Conservation (phyloP, 75 land plant genomes). For the Picea sitchensis region DNA sequence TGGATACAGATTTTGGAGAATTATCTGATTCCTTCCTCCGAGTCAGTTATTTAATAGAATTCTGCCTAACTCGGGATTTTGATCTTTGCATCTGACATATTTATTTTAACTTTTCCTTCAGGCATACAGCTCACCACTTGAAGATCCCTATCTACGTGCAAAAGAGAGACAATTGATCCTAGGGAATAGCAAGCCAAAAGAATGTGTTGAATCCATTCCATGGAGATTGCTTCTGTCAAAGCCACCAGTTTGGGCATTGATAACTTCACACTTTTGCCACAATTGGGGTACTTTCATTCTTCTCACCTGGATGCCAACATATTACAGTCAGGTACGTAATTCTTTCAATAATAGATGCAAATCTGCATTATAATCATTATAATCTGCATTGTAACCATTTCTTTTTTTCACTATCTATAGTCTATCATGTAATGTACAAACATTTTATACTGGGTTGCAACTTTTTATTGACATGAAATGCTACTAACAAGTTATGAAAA, state of each 20-base stretch:
- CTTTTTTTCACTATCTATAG: background rate
- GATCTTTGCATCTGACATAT: constrained; percentile 1
- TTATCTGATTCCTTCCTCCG: background rate
- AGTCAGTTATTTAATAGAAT: background rate
- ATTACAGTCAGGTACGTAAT: constrained; percentile 85
- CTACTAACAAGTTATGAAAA: background rate
- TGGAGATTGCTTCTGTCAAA: constrained; percentile 88
- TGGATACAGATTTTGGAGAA: background rate
- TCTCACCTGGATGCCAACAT: constrained; percentile 99
- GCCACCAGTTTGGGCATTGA: constrained; percentile 96
- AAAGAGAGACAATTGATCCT: constrained; percentile 71
- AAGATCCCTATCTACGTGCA: constrained; percentile 62
- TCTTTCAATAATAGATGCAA: background rate
- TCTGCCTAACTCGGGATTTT: background rate
- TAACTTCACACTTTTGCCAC: constrained; percentile 97
- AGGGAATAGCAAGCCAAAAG: constrained; percentile 60
- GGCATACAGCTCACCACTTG: constrained; percentile 91
- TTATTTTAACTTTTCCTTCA: constrained; percentile 11
- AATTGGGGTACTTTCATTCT: constrained; percentile 99
- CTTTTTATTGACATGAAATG: background rate
- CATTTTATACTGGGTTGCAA: background rate
- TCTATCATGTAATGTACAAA: background rate
- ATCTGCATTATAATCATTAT: background rate
- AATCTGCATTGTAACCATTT: background rate
- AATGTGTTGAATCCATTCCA: constrained; percentile 72